These are phyloP conservation scores for Gossypium anomalum DNA, from an alignment of 345 rosid genomes.

Conservation along the genomic window DNA sequence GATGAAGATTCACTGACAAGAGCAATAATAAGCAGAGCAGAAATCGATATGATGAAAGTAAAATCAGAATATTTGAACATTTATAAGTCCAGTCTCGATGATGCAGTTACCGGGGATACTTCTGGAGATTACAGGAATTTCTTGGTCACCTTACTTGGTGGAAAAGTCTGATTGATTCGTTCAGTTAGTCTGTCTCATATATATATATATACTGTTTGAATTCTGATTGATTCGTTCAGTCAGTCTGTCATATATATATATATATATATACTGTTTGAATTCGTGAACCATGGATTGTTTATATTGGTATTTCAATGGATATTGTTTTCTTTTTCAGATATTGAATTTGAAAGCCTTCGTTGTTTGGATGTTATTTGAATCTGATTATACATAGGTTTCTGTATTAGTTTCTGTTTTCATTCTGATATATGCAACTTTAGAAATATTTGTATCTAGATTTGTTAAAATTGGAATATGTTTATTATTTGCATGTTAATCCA, in stretches of 20 bases:
- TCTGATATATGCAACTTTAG: neutral
- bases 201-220: neutral
- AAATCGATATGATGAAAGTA: slow-evolving; percentile 63
- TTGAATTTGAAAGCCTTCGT: neutral
- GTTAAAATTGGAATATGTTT: too few species aligned
- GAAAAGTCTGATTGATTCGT: slow-evolving; percentile 33
- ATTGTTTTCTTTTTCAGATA: too few species aligned
- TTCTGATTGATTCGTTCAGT: slow-evolving; percentile 22
- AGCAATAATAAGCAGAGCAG: slow-evolving; percentile 73
- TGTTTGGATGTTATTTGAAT: neutral
- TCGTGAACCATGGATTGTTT: neutral
- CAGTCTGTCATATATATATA: neutral
- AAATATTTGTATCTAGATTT: too few species aligned
- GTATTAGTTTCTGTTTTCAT: neutral
- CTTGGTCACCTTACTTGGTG: slow-evolving; percentile 70
- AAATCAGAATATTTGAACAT: slow-evolving; percentile 50
- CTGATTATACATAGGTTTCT: neutral
- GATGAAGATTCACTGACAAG: slow-evolving; percentile 82
- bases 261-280: neutral
- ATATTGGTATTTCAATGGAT: neutral
- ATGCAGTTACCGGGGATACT: slow-evolving; percentile 60
- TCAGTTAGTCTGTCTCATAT: neutral
- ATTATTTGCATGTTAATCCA: too few species aligned
- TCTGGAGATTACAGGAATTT: slow-evolving; percentile 72
- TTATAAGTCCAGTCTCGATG: slow-evolving; percentile 53